Evolutionary conservation across 768 basidiomycete species (phyloP).

Genomic region (Mycena capillaripes): DNA sequence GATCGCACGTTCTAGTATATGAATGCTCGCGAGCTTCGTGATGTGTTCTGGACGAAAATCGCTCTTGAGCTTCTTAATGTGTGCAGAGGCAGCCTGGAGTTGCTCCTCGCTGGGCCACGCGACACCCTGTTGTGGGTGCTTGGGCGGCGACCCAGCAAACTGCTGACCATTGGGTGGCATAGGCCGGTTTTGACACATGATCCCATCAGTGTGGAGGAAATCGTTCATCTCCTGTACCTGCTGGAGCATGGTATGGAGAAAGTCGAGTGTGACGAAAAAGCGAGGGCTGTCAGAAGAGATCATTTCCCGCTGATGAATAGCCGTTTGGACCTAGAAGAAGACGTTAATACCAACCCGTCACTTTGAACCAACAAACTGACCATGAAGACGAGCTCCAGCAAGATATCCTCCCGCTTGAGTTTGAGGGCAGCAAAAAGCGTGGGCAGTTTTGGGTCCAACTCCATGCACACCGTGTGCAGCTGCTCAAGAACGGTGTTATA

Average conservation of each 20-base stretch:
- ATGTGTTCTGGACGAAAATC: conserved; percentile 50
- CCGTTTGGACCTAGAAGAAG: conserved; percentile 57
- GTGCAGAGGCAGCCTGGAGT: conserved; percentile 43
- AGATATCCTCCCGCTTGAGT: conserved; percentile 61
- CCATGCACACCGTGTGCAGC: conserved; percentile 56
- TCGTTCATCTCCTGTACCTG: conserved; percentile 60
- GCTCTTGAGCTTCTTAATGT: conserved; percentile 50
- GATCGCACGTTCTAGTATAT: conserved; percentile 46
- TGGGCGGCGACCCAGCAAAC: conserved; percentile 14
- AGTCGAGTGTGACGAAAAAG: conserved; percentile 54
- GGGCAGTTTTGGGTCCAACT: conserved; percentile 66
- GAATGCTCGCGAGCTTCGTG: too few species aligned
- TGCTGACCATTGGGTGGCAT: conserved; percentile 10
- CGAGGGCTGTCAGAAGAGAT: conserved; percentile 55
- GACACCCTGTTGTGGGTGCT: conserved; percentile 28
- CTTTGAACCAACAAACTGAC: conserved; percentile 53
- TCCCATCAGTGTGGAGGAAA: too few species aligned
- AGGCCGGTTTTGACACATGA: neutral
- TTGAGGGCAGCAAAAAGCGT: conserved; percentile 60
- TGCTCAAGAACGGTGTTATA: conserved; percentile 67
- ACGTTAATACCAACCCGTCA: conserved; percentile 11
- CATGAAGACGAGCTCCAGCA: conserved; percentile 66
- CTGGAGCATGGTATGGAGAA: conserved; percentile 58
- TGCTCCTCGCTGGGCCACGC: conserved; percentile 49
- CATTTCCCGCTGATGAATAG: conserved; percentile 58